These are phyloP conservation scores for Prunus mira DNA, from an alignment of 306 rosid species.

Conservation along the genomic window DNA sequence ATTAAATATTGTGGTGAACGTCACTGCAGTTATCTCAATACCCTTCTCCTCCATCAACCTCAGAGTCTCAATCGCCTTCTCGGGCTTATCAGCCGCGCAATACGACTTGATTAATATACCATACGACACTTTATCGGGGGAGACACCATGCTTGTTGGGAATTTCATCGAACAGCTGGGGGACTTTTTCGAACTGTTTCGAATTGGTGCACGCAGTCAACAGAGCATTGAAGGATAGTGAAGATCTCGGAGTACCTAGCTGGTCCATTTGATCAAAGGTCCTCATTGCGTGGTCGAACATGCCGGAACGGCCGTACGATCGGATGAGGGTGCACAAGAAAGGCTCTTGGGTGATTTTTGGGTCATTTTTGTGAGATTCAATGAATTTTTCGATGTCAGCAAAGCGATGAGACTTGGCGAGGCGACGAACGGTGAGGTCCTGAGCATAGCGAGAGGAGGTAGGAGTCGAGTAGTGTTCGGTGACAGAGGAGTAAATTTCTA, in stretches of 20 bases:
- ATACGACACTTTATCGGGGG: constrained; percentile 50
- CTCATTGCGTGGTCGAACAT: constrained; percentile 59
- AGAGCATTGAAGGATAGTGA: constrained; percentile 56
- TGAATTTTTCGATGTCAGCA: constrained; percentile 47
- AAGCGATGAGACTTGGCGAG: constrained; percentile 57
- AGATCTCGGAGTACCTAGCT: constrained; percentile 57
- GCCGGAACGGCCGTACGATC: constrained; percentile 60
- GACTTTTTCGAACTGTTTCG: constrained; percentile 38
- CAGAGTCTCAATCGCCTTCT: constrained; percentile 36
- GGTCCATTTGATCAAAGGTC: constrained; percentile 54
- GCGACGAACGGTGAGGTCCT: constrained; percentile 62
- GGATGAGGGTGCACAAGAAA: constrained; percentile 52
- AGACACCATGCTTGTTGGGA: constrained; percentile 36
- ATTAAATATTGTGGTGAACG: constrained; percentile 48
- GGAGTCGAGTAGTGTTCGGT: constrained; percentile 44
- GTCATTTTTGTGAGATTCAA: constrained; percentile 63
- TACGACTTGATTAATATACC: constrained; percentile 54
- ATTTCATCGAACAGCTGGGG: constrained; percentile 53
- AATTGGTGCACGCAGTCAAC: constrained; percentile 39
- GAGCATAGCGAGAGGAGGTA: constrained; percentile 50
- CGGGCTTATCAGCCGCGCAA: constrained; percentile 40
- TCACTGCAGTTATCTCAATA: constrained; percentile 42
- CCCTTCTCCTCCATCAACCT: constrained; percentile 44
- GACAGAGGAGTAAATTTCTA: constrained; percentile 54
- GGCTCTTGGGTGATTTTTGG: constrained; percentile 56